Conservation (phyloP, 176 grass and related monocot genomes). For the Puya raimondii region DNA sequence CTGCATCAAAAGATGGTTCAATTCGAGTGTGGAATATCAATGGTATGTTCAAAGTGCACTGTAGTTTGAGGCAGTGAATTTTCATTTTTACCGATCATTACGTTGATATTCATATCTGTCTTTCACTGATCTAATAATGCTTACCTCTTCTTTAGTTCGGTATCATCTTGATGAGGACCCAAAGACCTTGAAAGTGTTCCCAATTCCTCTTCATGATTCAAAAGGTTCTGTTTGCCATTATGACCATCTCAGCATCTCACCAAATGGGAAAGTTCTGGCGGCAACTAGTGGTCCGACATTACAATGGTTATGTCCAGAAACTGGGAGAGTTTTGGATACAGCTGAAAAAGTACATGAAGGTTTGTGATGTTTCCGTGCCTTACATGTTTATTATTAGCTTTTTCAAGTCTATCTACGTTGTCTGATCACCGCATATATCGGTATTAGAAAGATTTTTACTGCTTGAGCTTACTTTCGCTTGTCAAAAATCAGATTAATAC, state of each 20-base stretch:
- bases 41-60: conserved; percentile 33
- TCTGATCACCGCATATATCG: background rate
- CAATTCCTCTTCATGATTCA: conserved; percentile 66
- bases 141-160: conserved; percentile 46
- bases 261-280: conserved; percentile 70
- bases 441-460: background rate
- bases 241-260: conserved; percentile 74
- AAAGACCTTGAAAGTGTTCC: conserved; percentile 72
- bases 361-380: conserved; percentile 29
- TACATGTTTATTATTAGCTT: conserved; percentile 2
- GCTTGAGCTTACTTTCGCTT: background rate
- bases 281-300: conserved; percentile 54
- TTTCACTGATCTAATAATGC: conserved; percentile 10
- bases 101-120: no score
- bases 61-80: no score
- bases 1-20: conserved; percentile 88
- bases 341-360: conserved; percentile 88
- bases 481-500: background rate
- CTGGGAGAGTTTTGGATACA: conserved; percentile 74
- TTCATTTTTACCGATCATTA: no score
- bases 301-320: conserved; percentile 82
- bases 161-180: conserved; percentile 98
- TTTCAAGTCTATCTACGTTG: background rate
- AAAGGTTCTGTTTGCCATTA: conserved; percentile 63
- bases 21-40: conserved; percentile 93